Conservation (phyloP, 1,284 basidiomycete species). For the Cutaneotrichosporon dermatis region DNA sequence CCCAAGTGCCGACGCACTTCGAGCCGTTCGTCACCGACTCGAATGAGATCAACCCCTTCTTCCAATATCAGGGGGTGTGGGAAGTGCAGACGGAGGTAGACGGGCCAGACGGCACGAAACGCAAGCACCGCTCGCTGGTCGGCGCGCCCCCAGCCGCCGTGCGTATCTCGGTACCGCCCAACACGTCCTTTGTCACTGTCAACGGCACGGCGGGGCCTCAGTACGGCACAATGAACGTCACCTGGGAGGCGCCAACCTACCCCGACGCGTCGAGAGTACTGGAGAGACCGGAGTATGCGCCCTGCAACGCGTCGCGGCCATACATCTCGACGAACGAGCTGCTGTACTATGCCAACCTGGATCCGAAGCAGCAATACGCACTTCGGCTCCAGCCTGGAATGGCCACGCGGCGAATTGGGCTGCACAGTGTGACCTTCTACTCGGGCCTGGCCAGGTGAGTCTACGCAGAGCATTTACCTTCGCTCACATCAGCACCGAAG, state of each 20-base stretch:
- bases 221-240: not conserved
- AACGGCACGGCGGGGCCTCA: not conserved
- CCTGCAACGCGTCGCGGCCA: not conserved
- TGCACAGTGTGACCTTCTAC: not conserved
- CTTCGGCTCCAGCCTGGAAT: not conserved
- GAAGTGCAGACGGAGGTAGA: not conserved
- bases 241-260: not conserved
- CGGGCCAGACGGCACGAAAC: not conserved
- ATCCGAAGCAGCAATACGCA: not conserved
- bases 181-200: not conserved
- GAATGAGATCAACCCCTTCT: not conserved
- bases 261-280: not conserved
- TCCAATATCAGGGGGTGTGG: not conserved
- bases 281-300: not conserved
- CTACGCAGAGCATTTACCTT: too few species aligned
- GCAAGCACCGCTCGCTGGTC: not conserved
- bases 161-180: not conserved
- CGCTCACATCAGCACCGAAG: not conserved
- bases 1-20: too few species aligned
- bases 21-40: too few species aligned
- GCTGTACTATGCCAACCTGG: not conserved
- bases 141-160: not conserved
- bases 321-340: not conserved
- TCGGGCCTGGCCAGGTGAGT: not conserved
- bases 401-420: not conserved